Conservation (phyloP, 176 grass and related monocot genomes). For the Olyra latifolia region DNA sequence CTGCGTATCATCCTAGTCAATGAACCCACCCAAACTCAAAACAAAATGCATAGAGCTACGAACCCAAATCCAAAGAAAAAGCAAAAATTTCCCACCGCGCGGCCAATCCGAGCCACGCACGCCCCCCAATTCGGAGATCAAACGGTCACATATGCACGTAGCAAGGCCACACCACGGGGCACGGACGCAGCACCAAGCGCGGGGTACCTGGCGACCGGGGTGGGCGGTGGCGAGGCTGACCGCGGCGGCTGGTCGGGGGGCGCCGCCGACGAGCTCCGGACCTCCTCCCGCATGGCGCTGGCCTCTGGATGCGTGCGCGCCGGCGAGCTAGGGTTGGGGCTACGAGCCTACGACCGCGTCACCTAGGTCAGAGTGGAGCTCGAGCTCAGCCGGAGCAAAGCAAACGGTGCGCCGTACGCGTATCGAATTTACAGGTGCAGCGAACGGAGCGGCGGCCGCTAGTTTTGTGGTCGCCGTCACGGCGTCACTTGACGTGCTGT, state of each 20-base stretch:
- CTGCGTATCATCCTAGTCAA: background rate
- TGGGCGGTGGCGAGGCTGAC: constrained; percentile 74
- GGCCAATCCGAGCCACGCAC: background rate
- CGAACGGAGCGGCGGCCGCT: background rate
- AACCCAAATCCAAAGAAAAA: background rate
- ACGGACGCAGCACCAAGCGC: background rate
- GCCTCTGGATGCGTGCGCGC: background rate
- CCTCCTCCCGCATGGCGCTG: constrained; percentile 80
- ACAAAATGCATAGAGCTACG: background rate
- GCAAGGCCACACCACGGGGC: background rate
- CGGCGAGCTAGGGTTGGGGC: background rate
- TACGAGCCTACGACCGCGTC: background rate
- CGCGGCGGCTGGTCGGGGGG: constrained; percentile 63
- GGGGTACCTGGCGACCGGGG: constrained; percentile 75
- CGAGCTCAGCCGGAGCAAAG: background rate
- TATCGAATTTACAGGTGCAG: background rate
- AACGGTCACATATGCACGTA: background rate
- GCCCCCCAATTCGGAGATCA: constrained; percentile 19
- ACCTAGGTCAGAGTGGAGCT: background rate
- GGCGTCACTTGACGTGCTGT: background rate
- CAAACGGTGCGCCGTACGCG: background rate
- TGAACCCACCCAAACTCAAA: background rate
- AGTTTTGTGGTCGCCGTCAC: background rate
- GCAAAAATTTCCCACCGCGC: background rate
- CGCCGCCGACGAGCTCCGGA: constrained; percentile 78